Base-by-base conservation (phyloP, 352 stramenopile species). In the Phytopythium helicoides region DNA sequence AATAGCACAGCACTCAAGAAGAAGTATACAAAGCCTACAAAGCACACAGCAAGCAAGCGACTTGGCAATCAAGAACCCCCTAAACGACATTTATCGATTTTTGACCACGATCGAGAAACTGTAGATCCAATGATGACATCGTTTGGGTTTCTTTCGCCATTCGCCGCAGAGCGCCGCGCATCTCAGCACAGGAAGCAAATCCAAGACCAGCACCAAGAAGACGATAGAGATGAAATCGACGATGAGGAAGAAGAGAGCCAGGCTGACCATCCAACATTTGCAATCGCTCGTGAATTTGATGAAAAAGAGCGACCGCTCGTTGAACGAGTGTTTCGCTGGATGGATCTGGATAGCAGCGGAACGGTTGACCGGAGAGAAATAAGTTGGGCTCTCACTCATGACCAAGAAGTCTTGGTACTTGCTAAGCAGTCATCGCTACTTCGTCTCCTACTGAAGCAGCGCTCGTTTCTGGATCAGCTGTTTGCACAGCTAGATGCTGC, bases 351-450 rank as follows among this genome's bases (percentile, higher is more conserved):
- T 52, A 63, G 55, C 41, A 87, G 74, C n/a, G 72, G 76, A 6
- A 76, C 78, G 0, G 72, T 92, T 39, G 76, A 81, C 54, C 74
- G 86, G 47, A 49, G 62, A 8, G 78, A 92, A 41, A 82, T 89
- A 58, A 52, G 65, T 11, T 92, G 76, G 76, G 81, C 81, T 11
- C 48, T 89, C 25, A 68, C 82, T 38, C 70, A 73, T 11, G 81
- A 92, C 40, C 59, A 68, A 16, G 76, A 87, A 37, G 61, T 92
- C 35, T 65, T 75, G 36, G 44, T 58, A 12, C 51, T 87, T 3
- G 76, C 81, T 11, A 76, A 47, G 25, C 51, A 58, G 8, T 92
- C 81, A 1, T 38, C 59, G 11, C 52, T 89, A 8, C 52, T 92
- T 39, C 64, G 64, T 1, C 25, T 76, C n/a, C 44, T 87, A 0